Conservation (phyloP, 768 basidiomycete species). For the Suillus bovinus region DNA sequence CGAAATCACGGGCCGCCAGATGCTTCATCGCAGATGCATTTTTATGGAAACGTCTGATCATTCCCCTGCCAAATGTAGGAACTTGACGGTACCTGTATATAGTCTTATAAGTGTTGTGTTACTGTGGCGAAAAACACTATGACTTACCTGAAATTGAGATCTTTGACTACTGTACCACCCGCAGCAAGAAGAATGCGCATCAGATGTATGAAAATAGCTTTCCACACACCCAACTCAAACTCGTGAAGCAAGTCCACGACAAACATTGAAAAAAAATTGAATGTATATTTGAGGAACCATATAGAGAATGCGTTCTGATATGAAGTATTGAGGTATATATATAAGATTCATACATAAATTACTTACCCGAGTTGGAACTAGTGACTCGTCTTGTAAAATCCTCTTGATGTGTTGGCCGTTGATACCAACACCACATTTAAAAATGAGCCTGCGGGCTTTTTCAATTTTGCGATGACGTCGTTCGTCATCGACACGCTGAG, state of each 20-base stretch:
- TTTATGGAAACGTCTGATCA: constrained; percentile 31
- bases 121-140: background rate
- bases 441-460: background rate
- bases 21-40: constrained; percentile 38
- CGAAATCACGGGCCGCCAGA: constrained; percentile 38
- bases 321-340: too few species aligned
- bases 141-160: constrained; percentile 20
- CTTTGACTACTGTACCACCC: constrained; percentile 8
- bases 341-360: too few species aligned
- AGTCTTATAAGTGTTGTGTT: background rate
- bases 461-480: background rate
- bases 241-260: constrained; percentile 25
- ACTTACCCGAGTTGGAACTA: constrained; percentile 17
- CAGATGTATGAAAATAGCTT: constrained; percentile 23
- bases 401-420: constrained; percentile 5
- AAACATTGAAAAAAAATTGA: constrained; percentile 22
- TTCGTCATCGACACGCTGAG: constrained; percentile 7
- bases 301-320: constrained; percentile 39
- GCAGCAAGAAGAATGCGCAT: constrained; percentile 20
- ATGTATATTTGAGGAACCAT: constrained; percentile 7
- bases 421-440: background rate
- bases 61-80: constrained; percentile 33
- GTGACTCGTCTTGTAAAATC: constrained; percentile 12
- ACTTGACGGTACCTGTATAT: constrained; percentile 31
- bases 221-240: constrained; percentile 27